A percentile compares a stretch with the other conserved stretches of the same genome.
These are phyloP conservation scores for Isabelozyma pseudorhagii DNA, from an alignment of 805 yeast species.

Conservation along the genomic window DNA sequence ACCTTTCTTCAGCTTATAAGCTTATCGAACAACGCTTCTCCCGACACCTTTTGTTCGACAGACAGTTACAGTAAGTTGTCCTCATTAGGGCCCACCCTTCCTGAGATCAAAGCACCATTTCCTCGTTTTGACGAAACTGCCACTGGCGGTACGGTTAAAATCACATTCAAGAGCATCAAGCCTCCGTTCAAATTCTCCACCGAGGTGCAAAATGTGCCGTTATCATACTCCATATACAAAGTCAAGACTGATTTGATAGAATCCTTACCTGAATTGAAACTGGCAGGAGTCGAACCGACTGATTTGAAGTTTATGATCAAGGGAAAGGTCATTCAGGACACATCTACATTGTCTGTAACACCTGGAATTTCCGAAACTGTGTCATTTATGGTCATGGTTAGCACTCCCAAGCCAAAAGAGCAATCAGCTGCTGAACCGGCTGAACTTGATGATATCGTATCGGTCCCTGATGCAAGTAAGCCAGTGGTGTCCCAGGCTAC, in stretches of 20 bases:
- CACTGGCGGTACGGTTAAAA: conserved; percentile 14
- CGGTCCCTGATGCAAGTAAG: not conserved
- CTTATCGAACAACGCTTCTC: conserved; percentile 37
- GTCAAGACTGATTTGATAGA: conserved; percentile 37
- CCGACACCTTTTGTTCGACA: conserved; percentile 29
- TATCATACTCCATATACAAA: conserved; percentile 30
- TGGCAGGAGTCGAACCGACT: conserved; percentile 27
- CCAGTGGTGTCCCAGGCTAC: conserved; percentile 19
- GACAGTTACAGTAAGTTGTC: conserved; percentile 23
- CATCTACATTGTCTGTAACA: conserved; percentile 32
- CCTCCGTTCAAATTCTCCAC: conserved; percentile 61
- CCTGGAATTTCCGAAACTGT: conserved; percentile 22
- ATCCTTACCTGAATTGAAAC: conserved; percentile 19
- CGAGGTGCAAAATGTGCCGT: conserved; percentile 18
- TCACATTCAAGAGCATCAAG: conserved; percentile 61
- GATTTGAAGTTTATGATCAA: conserved; percentile 53
- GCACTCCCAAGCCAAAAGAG: conserved; percentile 12
- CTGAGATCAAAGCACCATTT: conserved; percentile 37
- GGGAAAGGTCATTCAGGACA: conserved; percentile 61
- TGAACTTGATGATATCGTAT: not conserved
- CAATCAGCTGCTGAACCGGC: conserved; percentile 1
- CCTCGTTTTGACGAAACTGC: conserved; percentile 21
- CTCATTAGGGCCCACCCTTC: conserved; percentile 47
- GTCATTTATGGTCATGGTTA: conserved; percentile 44
- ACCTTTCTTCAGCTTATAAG: conserved; percentile 48